These are phyloP conservation scores for Gaultheria prostrata DNA, from an alignment of 148 eudicot genomes.

Conservation along the genomic window DNA sequence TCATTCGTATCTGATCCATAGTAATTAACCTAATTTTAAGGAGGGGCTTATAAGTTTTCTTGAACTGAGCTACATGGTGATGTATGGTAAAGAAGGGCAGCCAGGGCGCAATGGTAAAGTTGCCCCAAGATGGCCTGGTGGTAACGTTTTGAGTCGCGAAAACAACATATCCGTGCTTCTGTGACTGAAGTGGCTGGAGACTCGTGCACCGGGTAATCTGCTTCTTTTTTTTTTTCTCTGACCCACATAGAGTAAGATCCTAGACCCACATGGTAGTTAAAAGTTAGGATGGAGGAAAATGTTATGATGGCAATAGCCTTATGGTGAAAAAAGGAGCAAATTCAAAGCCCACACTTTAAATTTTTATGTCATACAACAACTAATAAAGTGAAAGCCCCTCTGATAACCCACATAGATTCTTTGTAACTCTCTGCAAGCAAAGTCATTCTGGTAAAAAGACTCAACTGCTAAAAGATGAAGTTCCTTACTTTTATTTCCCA, in stretches of 20 bases:
- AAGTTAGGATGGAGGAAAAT: slow-evolving; percentile 7
- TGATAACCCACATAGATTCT: slow-evolving; percentile 26
- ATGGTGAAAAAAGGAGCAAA: slow-evolving; percentile 11
- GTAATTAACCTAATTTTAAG: no score
- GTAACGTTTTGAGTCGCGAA: no score
- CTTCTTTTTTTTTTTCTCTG: not conserved
- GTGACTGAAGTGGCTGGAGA: no score
- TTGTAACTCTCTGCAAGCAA: slow-evolving; percentile 45
- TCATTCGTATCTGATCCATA: no score
- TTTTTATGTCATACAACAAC: slow-evolving; percentile 6
- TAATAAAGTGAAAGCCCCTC: slow-evolving; percentile 19
- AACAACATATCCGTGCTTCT: no score
- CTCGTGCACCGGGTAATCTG: no score
- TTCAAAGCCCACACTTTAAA: slow-evolving; percentile 17
- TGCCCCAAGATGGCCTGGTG: no score
- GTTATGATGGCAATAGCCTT: slow-evolving; percentile 26
- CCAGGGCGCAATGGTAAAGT: no score
- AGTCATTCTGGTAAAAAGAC: slow-evolving; percentile 24
- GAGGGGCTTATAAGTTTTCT: no score
- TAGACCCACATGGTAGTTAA: slow-evolving; percentile 21
- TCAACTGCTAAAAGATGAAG: slow-evolving; percentile 16
- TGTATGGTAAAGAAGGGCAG: no score
- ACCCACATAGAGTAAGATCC: not conserved
- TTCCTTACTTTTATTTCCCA: slow-evolving; percentile 9
- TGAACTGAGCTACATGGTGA: no score